Evolutionary conservation across 169 alveolate genomes (phyloP), one percentile per base, ranked within the genome.

Genomic region (Plasmodium gallinaceum): DNA sequence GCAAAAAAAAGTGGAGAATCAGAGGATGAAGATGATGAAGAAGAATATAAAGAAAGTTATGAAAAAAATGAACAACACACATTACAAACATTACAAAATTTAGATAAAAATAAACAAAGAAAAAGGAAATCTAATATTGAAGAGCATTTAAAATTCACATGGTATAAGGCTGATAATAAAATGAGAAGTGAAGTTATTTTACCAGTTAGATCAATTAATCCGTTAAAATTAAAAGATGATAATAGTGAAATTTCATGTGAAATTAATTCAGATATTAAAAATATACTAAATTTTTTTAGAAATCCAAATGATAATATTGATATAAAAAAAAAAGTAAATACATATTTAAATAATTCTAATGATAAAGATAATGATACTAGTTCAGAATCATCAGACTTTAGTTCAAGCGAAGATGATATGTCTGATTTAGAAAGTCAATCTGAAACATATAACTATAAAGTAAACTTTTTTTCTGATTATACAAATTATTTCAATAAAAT

Each of bases 191-290:
- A 69, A 39, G 61, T 18, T n/a, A 22, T 86, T 39, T n/a, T 86
- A 48, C 12, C 65, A 20, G 92, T 86, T 3, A 86, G 54, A 37
- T 32, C 92, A 20, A 45, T 72, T 2, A 70, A 70, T 43, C 92
- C 74, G 8, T 45, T 72, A 2, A 69, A 32, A n/a, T 39, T 86
- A 32, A 86, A 62, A 60, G 51, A 72, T 14, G 7, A 51, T 48
- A 70, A 86, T 9, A 72, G 88, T 37, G 54, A 86, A 58, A 42
- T 70, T 48, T 24, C 60, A 32, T 86, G 92, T 60, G 74, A 86
- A 16, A 22, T 76, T 14, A 62, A 66, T 68, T 62, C 14, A 32
- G 62, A 83, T 71, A 83, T 83, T 66, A 39, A 51, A 46, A 46
- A 78, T 66, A 42, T 75, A 18, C 9, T 75, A 20, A 64, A 78